Percentiles rank a stretch among this genome's conserved stretches.
phyloP scores from a whole-genome alignment of 2,329 filamentous ascomycete genomes.

The Alternaria ethzedia region DNA sequence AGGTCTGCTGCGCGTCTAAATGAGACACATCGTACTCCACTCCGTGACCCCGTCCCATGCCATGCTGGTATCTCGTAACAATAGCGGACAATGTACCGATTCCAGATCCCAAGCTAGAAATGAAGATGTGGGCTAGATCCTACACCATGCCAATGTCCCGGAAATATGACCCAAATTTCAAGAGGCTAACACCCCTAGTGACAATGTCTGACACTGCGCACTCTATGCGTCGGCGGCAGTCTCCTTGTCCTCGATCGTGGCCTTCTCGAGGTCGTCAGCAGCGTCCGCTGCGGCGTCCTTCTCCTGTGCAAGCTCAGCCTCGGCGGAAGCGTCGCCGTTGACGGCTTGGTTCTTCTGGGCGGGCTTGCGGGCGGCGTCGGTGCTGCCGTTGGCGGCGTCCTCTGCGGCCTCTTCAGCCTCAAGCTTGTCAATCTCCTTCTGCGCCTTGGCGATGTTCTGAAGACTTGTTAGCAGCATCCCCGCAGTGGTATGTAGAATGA shows the following conservation, averaged over 20 bases:
- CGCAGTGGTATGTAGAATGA: constrained; percentile 16
- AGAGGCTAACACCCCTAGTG: constrained; percentile 10
- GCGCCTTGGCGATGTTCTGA: constrained; percentile 94
- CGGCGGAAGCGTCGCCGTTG: constrained; percentile 60
- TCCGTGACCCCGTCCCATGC: constrained; percentile 24
- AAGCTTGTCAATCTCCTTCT: constrained; percentile 91
- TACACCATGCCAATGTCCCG: constrained; percentile 23
- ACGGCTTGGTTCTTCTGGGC: constrained; percentile 58
- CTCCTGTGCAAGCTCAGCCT: constrained; percentile 62
- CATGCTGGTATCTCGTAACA: constrained; percentile 29
- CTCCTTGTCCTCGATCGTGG: constrained; percentile 63
- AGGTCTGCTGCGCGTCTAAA: constrained; percentile 26
- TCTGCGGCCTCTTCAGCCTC: constrained; percentile 71
- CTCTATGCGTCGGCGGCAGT: constrained; percentile 34
- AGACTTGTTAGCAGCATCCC: constrained; percentile 16
- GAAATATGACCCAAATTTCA: constrained; percentile 26
- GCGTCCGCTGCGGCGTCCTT: constrained; percentile 66
- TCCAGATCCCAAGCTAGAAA: constrained; percentile 25
- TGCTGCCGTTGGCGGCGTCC: constrained; percentile 55
- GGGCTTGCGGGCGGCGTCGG: constrained; percentile 62
- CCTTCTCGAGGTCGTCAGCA: constrained; percentile 65
- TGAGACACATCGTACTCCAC: constrained; percentile 19
- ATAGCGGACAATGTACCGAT: constrained; percentile 17
- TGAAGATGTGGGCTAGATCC: constrained; percentile 22
- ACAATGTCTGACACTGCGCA: constrained; percentile 3